Evolutionary conservation across 768 basidiomycete species (phyloP).

Genomic region (Pleurotus pulmonarius): DNA sequence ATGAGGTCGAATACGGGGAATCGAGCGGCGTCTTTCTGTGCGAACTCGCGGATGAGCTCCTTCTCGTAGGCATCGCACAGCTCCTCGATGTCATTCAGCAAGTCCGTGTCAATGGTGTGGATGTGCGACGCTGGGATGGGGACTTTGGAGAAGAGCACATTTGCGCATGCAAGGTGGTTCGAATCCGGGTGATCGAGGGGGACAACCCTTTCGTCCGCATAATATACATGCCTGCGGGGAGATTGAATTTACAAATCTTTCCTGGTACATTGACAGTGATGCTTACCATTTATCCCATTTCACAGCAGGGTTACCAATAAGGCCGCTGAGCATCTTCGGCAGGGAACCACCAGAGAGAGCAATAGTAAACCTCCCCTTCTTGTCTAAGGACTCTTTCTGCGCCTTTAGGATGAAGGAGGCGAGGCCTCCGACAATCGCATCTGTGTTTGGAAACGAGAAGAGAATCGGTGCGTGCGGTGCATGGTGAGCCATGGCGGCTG

Average conservation of each 20-base stretch:
- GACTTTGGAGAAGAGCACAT: constrained; percentile 77
- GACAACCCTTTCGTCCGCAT: constrained; percentile 94
- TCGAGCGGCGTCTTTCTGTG: constrained; percentile 87
- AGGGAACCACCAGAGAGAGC: constrained; percentile 94
- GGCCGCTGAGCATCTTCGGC: constrained; percentile 73
- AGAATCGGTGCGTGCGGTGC: constrained; percentile 69
- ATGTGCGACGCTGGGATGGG: constrained; percentile 76
- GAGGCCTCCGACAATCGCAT: constrained; percentile 59
- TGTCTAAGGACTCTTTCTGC: constrained; percentile 85
- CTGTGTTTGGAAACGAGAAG: constrained; percentile 58
- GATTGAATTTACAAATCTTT: background rate
- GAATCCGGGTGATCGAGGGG: constrained; percentile 92
- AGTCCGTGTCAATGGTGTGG: constrained; percentile 70
- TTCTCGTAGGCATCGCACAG: constrained; percentile 80
- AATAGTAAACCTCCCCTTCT: constrained; percentile 86
- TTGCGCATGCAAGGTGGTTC: constrained; percentile 76
- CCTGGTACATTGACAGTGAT: background rate
- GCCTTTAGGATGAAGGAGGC: constrained; percentile 82
- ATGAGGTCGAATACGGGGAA: constrained; percentile 98
- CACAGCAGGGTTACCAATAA: constrained; percentile 59
- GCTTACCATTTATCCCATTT: constrained; percentile 94
- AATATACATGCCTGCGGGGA: constrained; percentile 85
- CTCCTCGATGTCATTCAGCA: constrained; percentile 74
- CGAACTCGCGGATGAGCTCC: constrained; percentile 86
- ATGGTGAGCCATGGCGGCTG: constrained; percentile 36